Percentiles rank a stretch among this genome's conserved stretches.
Conservation (phyloP, 805 yeast genomes). For the Hanseniaspora guilliermondii region DNA sequence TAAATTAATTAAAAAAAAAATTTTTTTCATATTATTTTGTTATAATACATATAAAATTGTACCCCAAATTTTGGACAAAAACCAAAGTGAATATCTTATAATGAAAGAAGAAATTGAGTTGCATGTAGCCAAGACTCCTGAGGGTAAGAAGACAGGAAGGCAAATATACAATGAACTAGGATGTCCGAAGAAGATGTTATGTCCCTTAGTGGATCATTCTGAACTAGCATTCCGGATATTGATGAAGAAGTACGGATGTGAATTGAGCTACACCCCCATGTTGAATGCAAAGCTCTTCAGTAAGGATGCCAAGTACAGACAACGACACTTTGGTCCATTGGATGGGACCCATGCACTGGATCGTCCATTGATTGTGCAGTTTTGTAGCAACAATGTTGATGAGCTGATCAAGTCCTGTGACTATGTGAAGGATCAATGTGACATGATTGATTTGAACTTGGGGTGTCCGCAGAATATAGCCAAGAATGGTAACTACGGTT, state of each 20-base stretch:
- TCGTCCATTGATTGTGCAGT: slow-evolving; percentile 84
- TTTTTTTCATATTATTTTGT: too few species aligned
- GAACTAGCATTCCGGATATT: slow-evolving; percentile 91
- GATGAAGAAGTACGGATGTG: slow-evolving; percentile 82
- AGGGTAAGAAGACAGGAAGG: slow-evolving; percentile 37
- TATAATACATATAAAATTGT: too few species aligned
- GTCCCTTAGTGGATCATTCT: slow-evolving; percentile 97
- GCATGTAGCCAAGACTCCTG: background rate
- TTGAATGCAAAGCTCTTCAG: slow-evolving; percentile 85
- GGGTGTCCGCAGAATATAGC: slow-evolving; percentile 99
- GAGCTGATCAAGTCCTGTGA: slow-evolving; percentile 69
- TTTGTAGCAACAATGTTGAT: slow-evolving; percentile 93
- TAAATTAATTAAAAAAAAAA: too few species aligned
- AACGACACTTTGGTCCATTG: slow-evolving; percentile 52
- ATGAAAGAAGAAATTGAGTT: background rate
- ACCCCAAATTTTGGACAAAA: too few species aligned
- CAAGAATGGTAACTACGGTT: slow-evolving; percentile 84
- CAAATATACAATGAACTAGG: slow-evolving; percentile 59
- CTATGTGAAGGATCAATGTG: slow-evolving; percentile 69
- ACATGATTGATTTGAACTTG: slow-evolving; percentile 87
- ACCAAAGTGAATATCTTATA: background rate
- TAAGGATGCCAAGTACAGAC: slow-evolving; percentile 66
- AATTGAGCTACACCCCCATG: slow-evolving; percentile 93
- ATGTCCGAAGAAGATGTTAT: slow-evolving; percentile 70
- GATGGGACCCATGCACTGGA: slow-evolving; percentile 58